Conservation (phyloP, 257 asterid genomes). For the Nicotiana undulata region DNA sequence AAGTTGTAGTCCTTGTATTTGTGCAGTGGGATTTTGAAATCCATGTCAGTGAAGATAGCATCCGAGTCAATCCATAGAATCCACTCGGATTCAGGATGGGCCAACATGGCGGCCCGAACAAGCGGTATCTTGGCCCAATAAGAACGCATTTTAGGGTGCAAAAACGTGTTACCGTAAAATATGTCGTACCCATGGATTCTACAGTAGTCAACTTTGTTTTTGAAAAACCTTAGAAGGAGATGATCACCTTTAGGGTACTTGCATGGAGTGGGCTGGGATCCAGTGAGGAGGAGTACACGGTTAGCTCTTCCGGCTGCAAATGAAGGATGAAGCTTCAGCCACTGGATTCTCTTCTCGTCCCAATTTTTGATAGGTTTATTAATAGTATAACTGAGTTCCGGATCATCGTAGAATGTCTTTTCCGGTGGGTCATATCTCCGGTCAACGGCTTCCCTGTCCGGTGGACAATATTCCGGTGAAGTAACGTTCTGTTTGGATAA, state of each 20-base stretch:
- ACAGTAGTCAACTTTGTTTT: slow-evolving; percentile 72
- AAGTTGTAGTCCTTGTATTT: slow-evolving; percentile 50
- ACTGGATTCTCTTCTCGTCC: slow-evolving; percentile 54
- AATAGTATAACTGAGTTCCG: slow-evolving; percentile 37
- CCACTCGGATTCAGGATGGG: slow-evolving; percentile 80
- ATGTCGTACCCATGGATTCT: slow-evolving; percentile 55
- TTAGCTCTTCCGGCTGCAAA: slow-evolving; percentile 11
- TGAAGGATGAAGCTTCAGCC: slow-evolving; percentile 46
- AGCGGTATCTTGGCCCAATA: slow-evolving; percentile 68
- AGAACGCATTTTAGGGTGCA: slow-evolving; percentile 50
- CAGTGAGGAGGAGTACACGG: slow-evolving; percentile 55
- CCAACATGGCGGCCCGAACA: slow-evolving; percentile 66
- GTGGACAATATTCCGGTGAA: neutral
- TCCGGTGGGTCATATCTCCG: slow-evolving; percentile 26
- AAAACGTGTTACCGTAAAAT: slow-evolving; percentile 15
- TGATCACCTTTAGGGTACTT: slow-evolving; percentile 54
- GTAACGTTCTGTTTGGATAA: slow-evolving; percentile 7
- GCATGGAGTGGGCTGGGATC: slow-evolving; percentile 69
- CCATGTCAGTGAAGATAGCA: slow-evolving; percentile 81
- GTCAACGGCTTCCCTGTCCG: slow-evolving; percentile 5
- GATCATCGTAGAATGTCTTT: slow-evolving; percentile 63
- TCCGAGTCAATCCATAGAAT: slow-evolving; percentile 75
- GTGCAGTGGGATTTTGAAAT: slow-evolving; percentile 56
- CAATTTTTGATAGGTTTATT: slow-evolving; percentile 47
- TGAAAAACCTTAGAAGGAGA: slow-evolving; percentile 49